phyloP scores from a whole-genome alignment of 352 stramenopile genomes.

The Globisporangium paddicum region DNA sequence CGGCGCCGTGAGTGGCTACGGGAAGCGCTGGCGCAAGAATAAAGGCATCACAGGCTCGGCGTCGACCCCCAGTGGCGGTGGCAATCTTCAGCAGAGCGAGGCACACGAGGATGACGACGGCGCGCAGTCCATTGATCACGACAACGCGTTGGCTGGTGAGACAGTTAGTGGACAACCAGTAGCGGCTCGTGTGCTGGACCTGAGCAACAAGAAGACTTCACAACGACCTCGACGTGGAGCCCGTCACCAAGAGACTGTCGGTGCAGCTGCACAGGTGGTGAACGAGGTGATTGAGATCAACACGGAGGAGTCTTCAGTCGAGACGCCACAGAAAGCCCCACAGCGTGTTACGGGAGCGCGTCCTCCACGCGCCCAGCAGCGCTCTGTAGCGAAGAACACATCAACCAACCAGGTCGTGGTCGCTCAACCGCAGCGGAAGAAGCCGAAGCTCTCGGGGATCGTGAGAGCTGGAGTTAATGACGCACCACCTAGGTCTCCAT shows the following conservation, averaged over 20 bases:
- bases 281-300: slow-evolving; percentile 11
- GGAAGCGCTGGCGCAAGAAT: not conserved
- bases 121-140: not conserved
- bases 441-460: slow-evolving; percentile 3
- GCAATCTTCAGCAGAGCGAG: not conserved
- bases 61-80: not conserved
- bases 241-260: not conserved
- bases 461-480: not conserved
- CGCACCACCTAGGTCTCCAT: not conserved
- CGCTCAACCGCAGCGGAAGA: slow-evolving; percentile 2
- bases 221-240: not conserved
- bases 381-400: not conserved
- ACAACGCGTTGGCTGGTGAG: not conserved
- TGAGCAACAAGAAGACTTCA: not conserved
- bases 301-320: slow-evolving; percentile 6
- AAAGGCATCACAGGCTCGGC: not conserved
- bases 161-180: not conserved
- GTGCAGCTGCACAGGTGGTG: not conserved
- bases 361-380: not conserved
- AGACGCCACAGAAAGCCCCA: slow-evolving; percentile 5
- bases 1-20: not conserved
- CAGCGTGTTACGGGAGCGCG: not conserved
- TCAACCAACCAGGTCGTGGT: not conserved
- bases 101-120: not conserved
- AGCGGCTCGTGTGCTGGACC: not conserved